phyloP scores from a whole-genome alignment of 1,284 basidiomycete species.

The Stygiomarasmius scandens region DNA sequence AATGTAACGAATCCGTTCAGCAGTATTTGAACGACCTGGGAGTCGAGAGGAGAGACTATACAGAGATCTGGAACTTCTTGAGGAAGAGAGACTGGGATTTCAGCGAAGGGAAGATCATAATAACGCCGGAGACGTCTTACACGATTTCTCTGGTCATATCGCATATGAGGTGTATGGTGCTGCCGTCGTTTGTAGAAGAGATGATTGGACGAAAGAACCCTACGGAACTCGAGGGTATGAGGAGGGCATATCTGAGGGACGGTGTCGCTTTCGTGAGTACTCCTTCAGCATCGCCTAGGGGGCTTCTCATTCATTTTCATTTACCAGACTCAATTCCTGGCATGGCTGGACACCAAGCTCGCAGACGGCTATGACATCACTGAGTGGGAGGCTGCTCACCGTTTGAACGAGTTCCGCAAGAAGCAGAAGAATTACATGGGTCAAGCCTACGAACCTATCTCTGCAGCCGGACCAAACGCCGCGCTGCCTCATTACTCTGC shows the following conservation, averaged over 20 bases:
- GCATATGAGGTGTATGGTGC: slow-evolving; percentile 72
- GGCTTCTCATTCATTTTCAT: slow-evolving; percentile 24
- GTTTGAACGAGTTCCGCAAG: slow-evolving; percentile 79
- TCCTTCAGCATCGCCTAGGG: slow-evolving; percentile 1
- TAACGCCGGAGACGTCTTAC: slow-evolving; percentile 72
- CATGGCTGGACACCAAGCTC: slow-evolving; percentile 89
- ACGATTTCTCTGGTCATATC: slow-evolving; percentile 82
- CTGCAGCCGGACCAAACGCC: slow-evolving; percentile 88
- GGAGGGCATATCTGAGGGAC: slow-evolving; percentile 86
- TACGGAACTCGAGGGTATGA: slow-evolving; percentile 84
- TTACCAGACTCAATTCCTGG: slow-evolving; percentile 77
- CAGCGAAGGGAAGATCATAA: slow-evolving; percentile 76
- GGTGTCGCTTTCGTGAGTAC: slow-evolving; percentile 82
- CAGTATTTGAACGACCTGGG: slow-evolving; percentile 62
- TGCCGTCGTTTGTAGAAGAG: slow-evolving; percentile 69
- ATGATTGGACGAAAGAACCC: slow-evolving; percentile 90
- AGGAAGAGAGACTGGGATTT: slow-evolving; percentile 66
- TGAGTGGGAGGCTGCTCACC: slow-evolving; percentile 89
- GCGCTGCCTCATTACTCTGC: slow-evolving; percentile 94
- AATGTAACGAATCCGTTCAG: slow-evolving; percentile 55
- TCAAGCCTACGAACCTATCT: slow-evolving; percentile 93
- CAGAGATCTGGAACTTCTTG: slow-evolving; percentile 80
- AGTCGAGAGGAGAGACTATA: slow-evolving; percentile 69
- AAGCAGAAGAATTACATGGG: slow-evolving; percentile 82
- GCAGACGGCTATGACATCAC: slow-evolving; percentile 78